Evolutionary conservation across 495 filamentous ascomycete genomes (phyloP), one percentile per base, ranked within the genome.

Genomic region (Jackrogersella minutella): DNA sequence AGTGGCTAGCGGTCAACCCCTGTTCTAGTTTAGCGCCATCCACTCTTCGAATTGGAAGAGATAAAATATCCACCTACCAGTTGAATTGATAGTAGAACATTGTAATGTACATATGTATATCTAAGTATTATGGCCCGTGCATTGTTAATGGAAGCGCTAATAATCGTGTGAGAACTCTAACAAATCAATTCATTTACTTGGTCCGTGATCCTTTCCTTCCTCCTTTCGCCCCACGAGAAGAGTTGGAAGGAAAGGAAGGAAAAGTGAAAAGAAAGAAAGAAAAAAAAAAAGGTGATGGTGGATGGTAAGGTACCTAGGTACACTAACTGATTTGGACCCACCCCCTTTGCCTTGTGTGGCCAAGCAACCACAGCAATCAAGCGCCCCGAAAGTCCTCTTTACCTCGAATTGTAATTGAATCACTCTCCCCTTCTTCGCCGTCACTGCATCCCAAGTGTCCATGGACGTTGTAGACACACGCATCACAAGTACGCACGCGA

Each of bases 151-250:
- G 56, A 61, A 54, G 41, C 50, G 61, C 14, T 47, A 16, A 24
- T 3, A 60, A 53, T 65, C 61, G 57, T 64, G 63, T 69, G 61
- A 69, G 66, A 64, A 64, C 54, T 44, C 56, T 69, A 69, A 69
- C 66, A 69, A 7, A 34, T 50, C 60, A 63, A 60, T 63, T n/a
- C n/a, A n/a, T n/a, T n/a, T n/a, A n/a, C n/a, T n/a, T n/a, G n/a
- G 54, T 64, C 41, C 59, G 55, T 68, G 46, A 62, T 30, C 31
- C 13, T 16, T 13, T 47, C 24, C 13, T 54, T 24, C 10, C 28
- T 21, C 30, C 19, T 14, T 13, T 54, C 11, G 43, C 50, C 28
- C 56, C n/a, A n/a, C n/a, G n/a, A n/a, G n/a, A n/a, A n/a, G n/a
- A n/a, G n/a, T n/a, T n/a, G n/a, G n/a, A n/a, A n/a, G n/a, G n/a